Percentiles rank a stretch among this genome's conserved stretches.
Conservation (phyloP, 177 flowering plant genomes). For the Vitis hybrid region DNA sequence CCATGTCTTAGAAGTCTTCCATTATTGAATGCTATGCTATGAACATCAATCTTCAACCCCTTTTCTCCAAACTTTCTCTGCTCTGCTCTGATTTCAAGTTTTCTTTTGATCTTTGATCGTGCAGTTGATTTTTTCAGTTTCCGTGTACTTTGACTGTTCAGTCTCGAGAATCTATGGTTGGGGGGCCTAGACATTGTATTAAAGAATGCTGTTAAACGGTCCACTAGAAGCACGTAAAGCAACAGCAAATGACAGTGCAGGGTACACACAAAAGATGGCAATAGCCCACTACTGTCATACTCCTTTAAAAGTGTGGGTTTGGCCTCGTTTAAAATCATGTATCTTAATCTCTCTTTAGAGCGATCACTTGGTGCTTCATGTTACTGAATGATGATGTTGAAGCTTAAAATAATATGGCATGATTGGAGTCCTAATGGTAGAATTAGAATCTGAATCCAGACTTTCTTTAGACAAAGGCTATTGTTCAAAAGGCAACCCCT, state of each 20-base stretch:
- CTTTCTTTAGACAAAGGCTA: slow-evolving; percentile 22
- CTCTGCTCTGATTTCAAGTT: too few relatives aligned
- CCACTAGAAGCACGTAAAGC: neutral
- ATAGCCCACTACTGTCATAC: neutral
- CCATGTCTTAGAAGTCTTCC: too few relatives aligned
- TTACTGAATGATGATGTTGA: slow-evolving; percentile 9
- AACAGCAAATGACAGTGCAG: neutral
- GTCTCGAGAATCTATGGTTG: neutral
- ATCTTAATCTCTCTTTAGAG: neutral
- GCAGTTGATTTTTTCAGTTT: too few relatives aligned
- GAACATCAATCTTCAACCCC: too few relatives aligned
- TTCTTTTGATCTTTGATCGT: too few relatives aligned
- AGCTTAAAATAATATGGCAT: slow-evolving; percentile 2
- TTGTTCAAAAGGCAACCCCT: slow-evolving; percentile 12
- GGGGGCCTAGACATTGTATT: neutral
- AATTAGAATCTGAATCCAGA: slow-evolving; percentile 16
- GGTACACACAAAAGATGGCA: neutral
- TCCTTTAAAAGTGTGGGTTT: slow-evolving; percentile 13
- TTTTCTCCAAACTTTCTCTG: too few relatives aligned
- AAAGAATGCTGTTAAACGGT: neutral
- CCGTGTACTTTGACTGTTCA: too few relatives aligned
- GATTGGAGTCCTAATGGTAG: slow-evolving; percentile 5
- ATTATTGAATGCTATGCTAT: too few relatives aligned
- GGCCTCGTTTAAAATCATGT: neutral
- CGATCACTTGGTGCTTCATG: slow-evolving; percentile 21